Conservation (phyloP, 306 rosid genomes). For the Inga laurina region DNA sequence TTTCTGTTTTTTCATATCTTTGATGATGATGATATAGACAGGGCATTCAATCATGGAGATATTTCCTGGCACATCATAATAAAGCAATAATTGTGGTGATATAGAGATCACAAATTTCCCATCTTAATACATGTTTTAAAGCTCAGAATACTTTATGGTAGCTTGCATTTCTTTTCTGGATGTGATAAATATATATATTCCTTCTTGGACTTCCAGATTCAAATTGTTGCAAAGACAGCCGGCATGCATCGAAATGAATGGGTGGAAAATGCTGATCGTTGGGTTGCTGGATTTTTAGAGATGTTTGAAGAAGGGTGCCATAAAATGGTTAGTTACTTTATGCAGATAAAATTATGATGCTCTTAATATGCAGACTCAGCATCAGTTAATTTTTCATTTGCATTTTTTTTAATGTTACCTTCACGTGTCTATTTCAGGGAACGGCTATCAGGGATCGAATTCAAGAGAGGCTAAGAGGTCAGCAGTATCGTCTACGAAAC, state of each 20-base stretch:
- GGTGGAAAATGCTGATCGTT: constrained; percentile 99
- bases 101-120: neutral
- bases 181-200: constrained; percentile 8
- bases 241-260: constrained; percentile 96
- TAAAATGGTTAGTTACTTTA: constrained; percentile 74
- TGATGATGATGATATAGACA: neutral
- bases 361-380: constrained; percentile 1
- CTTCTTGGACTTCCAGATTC: constrained; percentile 60
- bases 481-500: constrained; percentile 50
- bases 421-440: constrained; percentile 53
- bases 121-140: neutral
- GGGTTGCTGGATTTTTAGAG: constrained; percentile 98
- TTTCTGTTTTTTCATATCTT: neutral
- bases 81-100: constrained; percentile 10
- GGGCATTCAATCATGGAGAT: neutral
- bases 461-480: constrained; percentile 85
- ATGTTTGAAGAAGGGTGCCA: constrained; percentile 99
- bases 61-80: neutral
- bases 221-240: constrained; percentile 86
- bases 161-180: constrained; percentile 12
- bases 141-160: neutral
- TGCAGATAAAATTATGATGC: neutral
- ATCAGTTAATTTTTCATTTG: neutral
- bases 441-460: constrained; percentile 94
- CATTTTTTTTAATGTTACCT: neutral